Percentiles rank a stretch among this genome's conserved stretches.
Conservation (phyloP, 495 filamentous ascomycete species). For the Neurospora tetraspora region DNA sequence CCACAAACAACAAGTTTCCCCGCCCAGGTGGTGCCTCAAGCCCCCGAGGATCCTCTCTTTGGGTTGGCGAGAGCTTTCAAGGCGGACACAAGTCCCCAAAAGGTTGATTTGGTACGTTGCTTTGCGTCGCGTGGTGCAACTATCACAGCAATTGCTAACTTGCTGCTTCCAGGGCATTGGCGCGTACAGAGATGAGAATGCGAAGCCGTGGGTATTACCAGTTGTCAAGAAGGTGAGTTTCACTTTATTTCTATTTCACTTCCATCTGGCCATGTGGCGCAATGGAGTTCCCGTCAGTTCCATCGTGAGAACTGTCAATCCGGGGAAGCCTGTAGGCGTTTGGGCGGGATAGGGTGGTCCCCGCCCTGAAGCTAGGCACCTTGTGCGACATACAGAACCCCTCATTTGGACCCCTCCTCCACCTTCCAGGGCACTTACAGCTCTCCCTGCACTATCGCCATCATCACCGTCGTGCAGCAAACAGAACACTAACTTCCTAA, state of each 20-base stretch:
- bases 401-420: not conserved
- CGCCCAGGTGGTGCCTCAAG: constrained; percentile 70
- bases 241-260: not conserved
- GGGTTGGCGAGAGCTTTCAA: constrained; percentile 83
- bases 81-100: constrained; percentile 72
- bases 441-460: constrained; percentile 2
- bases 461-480: not conserved
- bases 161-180: constrained; percentile 58
- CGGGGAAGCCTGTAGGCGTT: not conserved
- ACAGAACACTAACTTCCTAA: constrained; percentile 12
- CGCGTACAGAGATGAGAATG: constrained; percentile 89
- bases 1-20: constrained; percentile 58
- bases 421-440: constrained; percentile 1
- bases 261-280: not conserved
- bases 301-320: not conserved
- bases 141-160: constrained; percentile 1
- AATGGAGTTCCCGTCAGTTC: not conserved
- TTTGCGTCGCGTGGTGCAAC: not conserved
- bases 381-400: constrained; percentile 1
- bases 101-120: constrained; percentile 65
- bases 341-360: constrained; percentile 13
- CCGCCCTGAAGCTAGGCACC: constrained; percentile 16
- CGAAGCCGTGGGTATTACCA: constrained; percentile 96
- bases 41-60: constrained; percentile 93
- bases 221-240: constrained; percentile 82